Evolutionary conservation across 129 eudicot species (phyloP).

Genomic region (Artemisia annua): DNA sequence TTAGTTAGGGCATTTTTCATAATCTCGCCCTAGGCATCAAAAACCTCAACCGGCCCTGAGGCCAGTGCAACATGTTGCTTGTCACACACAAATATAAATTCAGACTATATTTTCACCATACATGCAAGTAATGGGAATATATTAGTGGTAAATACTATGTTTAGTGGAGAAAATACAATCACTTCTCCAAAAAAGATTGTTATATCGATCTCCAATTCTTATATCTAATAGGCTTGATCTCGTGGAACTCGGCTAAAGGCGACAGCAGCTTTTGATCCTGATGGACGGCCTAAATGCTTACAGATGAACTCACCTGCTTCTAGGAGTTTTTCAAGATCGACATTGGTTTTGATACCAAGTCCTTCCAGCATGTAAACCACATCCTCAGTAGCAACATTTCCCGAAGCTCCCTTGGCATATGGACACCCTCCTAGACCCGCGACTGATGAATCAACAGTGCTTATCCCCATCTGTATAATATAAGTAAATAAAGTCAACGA

Average conservation of each 20-base stretch:
- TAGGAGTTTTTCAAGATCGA: neutral
- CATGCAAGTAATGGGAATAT: neutral
- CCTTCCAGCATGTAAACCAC: constrained; percentile 5
- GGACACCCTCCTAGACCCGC: constrained; percentile 7
- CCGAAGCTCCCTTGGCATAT: neutral
- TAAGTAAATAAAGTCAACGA: neutral
- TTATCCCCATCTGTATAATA: constrained; percentile 1
- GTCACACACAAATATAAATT: too few relatives aligned
- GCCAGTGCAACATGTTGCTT: too few relatives aligned
- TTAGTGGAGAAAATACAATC: neutral
- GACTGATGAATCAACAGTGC: neutral
- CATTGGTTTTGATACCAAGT: constrained; percentile 5
- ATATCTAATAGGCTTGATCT: too few relatives aligned
- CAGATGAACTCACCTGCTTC: neutral
- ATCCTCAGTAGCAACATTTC: constrained; percentile 8
- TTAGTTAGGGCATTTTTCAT: too few relatives aligned
- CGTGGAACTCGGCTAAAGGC: neutral
- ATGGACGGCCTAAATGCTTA: neutral
- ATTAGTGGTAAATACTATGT: neutral
- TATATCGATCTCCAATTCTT: neutral
- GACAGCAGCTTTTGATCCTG: neutral
- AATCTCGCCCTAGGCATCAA: too few relatives aligned
- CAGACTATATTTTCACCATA: neutral
- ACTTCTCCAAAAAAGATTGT: neutral
- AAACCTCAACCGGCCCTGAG: too few relatives aligned